These are phyloP conservation scores for Syzygium malaccense DNA, from an alignment of 441 rosid species.

Conservation along the genomic window DNA sequence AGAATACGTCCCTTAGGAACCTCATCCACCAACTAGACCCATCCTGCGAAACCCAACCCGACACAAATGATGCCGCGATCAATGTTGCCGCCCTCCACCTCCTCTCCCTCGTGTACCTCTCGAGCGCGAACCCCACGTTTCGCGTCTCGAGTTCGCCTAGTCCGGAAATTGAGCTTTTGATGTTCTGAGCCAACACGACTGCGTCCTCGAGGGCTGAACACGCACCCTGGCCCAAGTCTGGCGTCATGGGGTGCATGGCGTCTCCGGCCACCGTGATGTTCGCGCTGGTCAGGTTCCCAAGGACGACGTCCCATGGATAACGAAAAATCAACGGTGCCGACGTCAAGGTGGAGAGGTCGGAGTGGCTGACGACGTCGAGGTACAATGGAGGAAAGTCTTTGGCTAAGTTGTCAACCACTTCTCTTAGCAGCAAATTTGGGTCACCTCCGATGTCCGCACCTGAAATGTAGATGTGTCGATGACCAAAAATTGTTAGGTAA, in stretches of 20 bases:
- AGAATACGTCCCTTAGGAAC: conserved; percentile 23
- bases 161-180: conserved; percentile 10
- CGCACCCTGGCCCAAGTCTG: conserved; percentile 37
- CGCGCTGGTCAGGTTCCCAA: conserved; percentile 16
- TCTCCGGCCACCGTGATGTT: conserved; percentile 33
- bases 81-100: conserved; percentile 23
- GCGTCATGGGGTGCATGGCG: conserved; percentile 54
- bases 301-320: conserved; percentile 26
- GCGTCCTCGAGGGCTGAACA: conserved; percentile 37
- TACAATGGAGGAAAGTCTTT: conserved; percentile 16
- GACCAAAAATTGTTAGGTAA: neutral
- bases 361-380: conserved; percentile 17
- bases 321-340: conserved; percentile 27
- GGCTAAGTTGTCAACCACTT: conserved; percentile 15
- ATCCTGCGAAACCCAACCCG: conserved; percentile 27
- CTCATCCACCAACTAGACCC: conserved; percentile 23
- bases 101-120: conserved; percentile 23
- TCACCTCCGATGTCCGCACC: neutral
- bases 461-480: neutral
- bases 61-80: conserved; percentile 11
- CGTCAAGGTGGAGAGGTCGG: conserved; percentile 25
- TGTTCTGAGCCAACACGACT: conserved; percentile 27
- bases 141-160: neutral
- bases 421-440: conserved; percentile 18
- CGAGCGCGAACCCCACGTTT: conserved; percentile 5